These are phyloP conservation scores for Lactarius trivialis DNA, from an alignment of 768 basidiomycete genomes.

Conservation along the genomic window DNA sequence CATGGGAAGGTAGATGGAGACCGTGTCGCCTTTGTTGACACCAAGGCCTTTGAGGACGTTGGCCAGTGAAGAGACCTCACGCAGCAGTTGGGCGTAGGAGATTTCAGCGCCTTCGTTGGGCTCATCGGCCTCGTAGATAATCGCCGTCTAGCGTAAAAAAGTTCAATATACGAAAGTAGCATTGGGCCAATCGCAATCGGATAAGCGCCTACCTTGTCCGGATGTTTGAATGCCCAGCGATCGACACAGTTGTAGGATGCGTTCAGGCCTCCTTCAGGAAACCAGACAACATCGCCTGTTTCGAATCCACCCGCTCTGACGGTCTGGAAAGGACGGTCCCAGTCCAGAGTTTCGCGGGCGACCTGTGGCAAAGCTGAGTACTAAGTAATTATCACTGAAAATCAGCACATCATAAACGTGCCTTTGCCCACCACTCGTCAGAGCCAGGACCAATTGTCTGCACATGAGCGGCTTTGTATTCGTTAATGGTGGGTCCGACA, in stretches of 20 bases:
- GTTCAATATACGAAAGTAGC: not conserved
- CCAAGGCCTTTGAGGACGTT: slow-evolving; percentile 88
- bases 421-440: slow-evolving; percentile 88
- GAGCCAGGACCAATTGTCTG: slow-evolving; percentile 68
- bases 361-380: slow-evolving; percentile 37
- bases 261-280: slow-evolving; percentile 90
- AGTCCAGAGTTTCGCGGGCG: slow-evolving; percentile 72
- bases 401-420: slow-evolving; percentile 25
- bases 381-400: not conserved
- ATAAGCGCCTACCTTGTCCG: slow-evolving; percentile 52
- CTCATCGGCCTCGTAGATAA: slow-evolving; percentile 98
- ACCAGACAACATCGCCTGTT: slow-evolving; percentile 89
- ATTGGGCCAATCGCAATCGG: not conserved
- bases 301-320: slow-evolving; percentile 79
- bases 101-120: slow-evolving; percentile 72
- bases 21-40: slow-evolving; percentile 92
- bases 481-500: slow-evolving; percentile 70
- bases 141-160: slow-evolving; percentile 56
- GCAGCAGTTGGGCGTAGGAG: slow-evolving; percentile 78
- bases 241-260: slow-evolving; percentile 98
- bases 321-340: slow-evolving; percentile 86
- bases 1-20: slow-evolving; percentile 91
- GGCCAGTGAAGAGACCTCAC: slow-evolving; percentile 82
- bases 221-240: slow-evolving; percentile 88
- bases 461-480: slow-evolving; percentile 61